These are phyloP conservation scores for Wickerhamomyces bovis DNA, from an alignment of 805 yeast species.

Conservation along the genomic window DNA sequence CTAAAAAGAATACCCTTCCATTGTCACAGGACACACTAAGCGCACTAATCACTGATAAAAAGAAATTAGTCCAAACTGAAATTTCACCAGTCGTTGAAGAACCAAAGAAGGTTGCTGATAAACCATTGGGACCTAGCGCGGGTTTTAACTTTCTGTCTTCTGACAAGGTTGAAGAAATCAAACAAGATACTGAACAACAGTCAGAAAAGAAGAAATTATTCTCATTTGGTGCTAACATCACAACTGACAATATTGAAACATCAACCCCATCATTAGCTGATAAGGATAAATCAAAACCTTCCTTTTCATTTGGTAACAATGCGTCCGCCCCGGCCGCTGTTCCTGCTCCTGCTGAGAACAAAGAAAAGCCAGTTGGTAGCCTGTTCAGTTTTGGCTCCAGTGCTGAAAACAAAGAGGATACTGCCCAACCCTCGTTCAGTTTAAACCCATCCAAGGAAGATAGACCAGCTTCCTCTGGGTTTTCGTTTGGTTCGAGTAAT, in stretches of 20 bases:
- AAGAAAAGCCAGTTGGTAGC: not conserved
- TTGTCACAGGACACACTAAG: slow-evolving; percentile 10
- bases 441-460: not conserved
- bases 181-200: not conserved
- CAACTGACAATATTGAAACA: not conserved
- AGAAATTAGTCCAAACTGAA: slow-evolving; percentile 16
- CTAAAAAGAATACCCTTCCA: not conserved
- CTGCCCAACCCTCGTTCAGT: not conserved
- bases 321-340: slow-evolving; percentile 2
- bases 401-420: not conserved
- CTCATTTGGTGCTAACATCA: not conserved
- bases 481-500: not conserved
- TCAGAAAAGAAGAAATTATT: not conserved
- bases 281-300: not conserved
- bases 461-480: not conserved
- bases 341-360: slow-evolving; percentile 1
- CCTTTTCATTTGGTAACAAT: not conserved
- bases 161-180: slow-evolving; percentile 3
- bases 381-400: not conserved
- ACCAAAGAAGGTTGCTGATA: slow-evolving; percentile 2
- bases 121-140: slow-evolving; percentile 23
- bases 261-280: slow-evolving; percentile 2
- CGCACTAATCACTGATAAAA: slow-evolving; percentile 12
- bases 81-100: not conserved
- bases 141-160: slow-evolving; percentile 23